phyloP scores from a whole-genome alignment of 306 rosid genomes.

The Rubus idaeus region DNA sequence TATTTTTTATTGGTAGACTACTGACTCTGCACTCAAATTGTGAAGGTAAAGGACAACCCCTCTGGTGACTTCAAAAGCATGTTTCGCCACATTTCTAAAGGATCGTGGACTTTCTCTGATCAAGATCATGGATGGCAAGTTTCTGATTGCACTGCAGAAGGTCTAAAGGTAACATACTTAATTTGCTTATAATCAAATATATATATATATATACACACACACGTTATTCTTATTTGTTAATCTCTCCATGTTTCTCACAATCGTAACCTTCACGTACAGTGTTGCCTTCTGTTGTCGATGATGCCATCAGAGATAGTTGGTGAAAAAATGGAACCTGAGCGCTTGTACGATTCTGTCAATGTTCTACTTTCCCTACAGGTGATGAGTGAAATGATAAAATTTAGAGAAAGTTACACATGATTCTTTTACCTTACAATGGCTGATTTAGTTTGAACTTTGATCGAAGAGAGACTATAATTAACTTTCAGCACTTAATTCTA shows the following conservation, averaged over 20 bases:
- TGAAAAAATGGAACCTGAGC: constrained; percentile 51
- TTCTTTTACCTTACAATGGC: background rate
- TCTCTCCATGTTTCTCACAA: background rate
- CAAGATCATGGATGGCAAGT: constrained; percentile 82
- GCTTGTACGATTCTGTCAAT: constrained; percentile 53
- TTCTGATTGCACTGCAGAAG: constrained; percentile 82
- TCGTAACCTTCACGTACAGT: constrained; percentile 31
- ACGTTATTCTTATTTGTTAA: background rate
- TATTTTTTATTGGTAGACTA: background rate
- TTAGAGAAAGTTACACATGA: background rate
- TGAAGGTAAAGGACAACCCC: constrained; percentile 62
- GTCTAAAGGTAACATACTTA: constrained; percentile 47
- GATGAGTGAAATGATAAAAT: constrained; percentile 1
- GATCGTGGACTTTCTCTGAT: constrained; percentile 78
- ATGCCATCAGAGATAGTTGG: constrained; percentile 61
- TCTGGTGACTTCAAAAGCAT: constrained; percentile 56
- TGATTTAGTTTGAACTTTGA: background rate
- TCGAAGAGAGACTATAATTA: background rate
- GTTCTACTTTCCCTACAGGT: constrained; percentile 62
- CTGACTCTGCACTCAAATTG: background rate
- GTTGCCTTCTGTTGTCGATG: constrained; percentile 61
- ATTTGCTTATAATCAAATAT: background rate
- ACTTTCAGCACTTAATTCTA: background rate
- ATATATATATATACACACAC: no score
- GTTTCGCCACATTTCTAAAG: constrained; percentile 72